Conservation (phyloP, 176 grass and related monocot species). For the Oryza brachyantha region DNA sequence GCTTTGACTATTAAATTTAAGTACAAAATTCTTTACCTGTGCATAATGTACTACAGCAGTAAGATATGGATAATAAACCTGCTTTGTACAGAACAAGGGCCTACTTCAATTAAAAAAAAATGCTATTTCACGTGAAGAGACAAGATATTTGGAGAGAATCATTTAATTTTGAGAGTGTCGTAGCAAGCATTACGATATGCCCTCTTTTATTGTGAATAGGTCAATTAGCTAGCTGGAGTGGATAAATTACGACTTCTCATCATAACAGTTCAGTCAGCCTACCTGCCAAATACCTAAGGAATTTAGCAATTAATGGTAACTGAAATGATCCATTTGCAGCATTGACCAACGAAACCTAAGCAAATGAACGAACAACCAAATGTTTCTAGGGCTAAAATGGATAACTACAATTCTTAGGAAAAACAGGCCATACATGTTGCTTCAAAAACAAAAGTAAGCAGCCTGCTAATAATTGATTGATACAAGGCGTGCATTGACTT, state of each 20-base stretch:
- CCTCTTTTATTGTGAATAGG: background rate
- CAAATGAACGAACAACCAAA: background rate
- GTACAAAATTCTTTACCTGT: background rate
- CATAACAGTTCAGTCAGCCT: background rate
- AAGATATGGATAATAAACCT: background rate
- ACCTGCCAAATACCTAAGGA: background rate
- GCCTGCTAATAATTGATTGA: too few relatives aligned
- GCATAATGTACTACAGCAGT: background rate
- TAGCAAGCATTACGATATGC: background rate
- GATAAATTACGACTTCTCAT: background rate
- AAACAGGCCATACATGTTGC: background rate
- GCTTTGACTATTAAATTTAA: background rate
- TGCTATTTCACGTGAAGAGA: background rate
- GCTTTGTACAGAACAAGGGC: background rate
- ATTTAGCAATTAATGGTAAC: background rate
- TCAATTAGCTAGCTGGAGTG: background rate
- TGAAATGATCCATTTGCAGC: background rate
- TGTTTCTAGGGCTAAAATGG: background rate
- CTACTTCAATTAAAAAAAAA: background rate
- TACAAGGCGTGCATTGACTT: background rate
- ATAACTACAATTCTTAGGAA: background rate
- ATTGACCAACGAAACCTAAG: slow-evolving; percentile 15
- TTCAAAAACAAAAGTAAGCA: background rate
- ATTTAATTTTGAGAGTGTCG: background rate
- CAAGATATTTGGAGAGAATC: background rate